These are phyloP conservation scores for Tillandsia leiboldiana DNA, from an alignment of 176 grass and related monocot species.

Conservation along the genomic window DNA sequence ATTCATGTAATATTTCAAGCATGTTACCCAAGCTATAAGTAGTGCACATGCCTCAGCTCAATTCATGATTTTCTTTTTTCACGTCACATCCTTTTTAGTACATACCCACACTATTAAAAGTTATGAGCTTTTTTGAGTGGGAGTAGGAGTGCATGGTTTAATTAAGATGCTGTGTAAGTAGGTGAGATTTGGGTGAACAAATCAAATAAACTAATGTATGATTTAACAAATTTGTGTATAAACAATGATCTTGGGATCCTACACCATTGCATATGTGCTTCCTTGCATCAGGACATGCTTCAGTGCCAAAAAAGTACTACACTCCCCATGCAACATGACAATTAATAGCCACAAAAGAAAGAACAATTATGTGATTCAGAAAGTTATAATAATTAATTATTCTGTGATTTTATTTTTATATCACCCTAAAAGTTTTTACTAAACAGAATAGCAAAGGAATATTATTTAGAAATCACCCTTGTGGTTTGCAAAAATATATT, in stretches of 20 bases:
- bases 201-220: background rate
- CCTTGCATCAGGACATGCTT: slow-evolving; percentile 7
- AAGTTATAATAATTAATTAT: too few species aligned
- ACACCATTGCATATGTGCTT: background rate
- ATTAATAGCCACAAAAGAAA: too few species aligned
- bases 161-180: background rate
- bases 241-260: background rate
- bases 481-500: too few species aligned
- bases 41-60: background rate
- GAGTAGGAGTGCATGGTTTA: slow-evolving; percentile 1
- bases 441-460: too few species aligned
- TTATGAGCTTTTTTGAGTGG: slow-evolving; percentile 1
- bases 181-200: background rate
- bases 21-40: background rate
- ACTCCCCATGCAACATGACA: background rate
- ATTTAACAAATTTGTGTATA: background rate
- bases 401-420: too few species aligned
- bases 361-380: too few species aligned
- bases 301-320: background rate
- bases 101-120: background rate
- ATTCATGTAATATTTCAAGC: background rate
- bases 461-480: too few species aligned
- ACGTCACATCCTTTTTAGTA: background rate
- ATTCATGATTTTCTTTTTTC: background rate
- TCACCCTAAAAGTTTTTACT: too few species aligned